phyloP scores from a whole-genome alignment of 768 basidiomycete genomes.

The Termitomyces sp. region DNA sequence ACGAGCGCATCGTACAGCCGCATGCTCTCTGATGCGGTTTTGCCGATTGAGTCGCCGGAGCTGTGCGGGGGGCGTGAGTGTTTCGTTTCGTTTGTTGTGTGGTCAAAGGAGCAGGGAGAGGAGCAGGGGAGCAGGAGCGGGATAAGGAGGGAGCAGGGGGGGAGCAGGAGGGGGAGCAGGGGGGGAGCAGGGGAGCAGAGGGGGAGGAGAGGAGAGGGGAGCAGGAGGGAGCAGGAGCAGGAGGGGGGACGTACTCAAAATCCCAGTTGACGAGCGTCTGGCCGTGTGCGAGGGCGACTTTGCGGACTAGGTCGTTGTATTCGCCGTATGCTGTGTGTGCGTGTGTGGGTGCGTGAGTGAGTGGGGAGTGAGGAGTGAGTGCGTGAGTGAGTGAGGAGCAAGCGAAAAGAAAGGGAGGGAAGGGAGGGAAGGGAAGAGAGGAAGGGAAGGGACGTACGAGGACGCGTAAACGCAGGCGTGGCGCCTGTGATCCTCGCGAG shows the following conservation, averaged over 20 bases:
- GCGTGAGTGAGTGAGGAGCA: no score
- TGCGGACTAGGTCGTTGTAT: slow-evolving; percentile 31
- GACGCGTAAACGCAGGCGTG: slow-evolving; percentile 34
- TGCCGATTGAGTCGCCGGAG: slow-evolving; percentile 26
- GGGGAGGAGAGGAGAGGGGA: no score
- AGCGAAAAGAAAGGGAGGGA: no score
- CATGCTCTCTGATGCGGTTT: slow-evolving; percentile 17
- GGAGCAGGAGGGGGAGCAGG: no score
- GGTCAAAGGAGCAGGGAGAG: no score
- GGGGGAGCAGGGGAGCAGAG: no score
- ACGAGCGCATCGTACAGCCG: slow-evolving; percentile 18
- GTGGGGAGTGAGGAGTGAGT: not conserved
- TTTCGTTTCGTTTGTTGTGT: no score
- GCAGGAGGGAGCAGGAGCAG: not conserved
- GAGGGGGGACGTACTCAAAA: slow-evolving; percentile 26
- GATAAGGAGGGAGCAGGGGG: no score
- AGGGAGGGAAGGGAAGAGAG: no score
- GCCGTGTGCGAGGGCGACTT: slow-evolving; percentile 25
- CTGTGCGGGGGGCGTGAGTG: no score
- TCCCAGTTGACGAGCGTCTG: slow-evolving; percentile 33
- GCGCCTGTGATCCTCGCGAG: slow-evolving; percentile 31
- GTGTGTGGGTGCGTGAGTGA: no score
- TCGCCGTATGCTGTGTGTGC: slow-evolving; percentile 30
- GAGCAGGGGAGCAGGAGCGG: no score
- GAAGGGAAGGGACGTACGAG: slow-evolving; percentile 22